Evolutionary conservation across 164 flowering plant species (phyloP), one percentile per base, ranked within the genome.

Genomic region (Sextonia rubra): DNA sequence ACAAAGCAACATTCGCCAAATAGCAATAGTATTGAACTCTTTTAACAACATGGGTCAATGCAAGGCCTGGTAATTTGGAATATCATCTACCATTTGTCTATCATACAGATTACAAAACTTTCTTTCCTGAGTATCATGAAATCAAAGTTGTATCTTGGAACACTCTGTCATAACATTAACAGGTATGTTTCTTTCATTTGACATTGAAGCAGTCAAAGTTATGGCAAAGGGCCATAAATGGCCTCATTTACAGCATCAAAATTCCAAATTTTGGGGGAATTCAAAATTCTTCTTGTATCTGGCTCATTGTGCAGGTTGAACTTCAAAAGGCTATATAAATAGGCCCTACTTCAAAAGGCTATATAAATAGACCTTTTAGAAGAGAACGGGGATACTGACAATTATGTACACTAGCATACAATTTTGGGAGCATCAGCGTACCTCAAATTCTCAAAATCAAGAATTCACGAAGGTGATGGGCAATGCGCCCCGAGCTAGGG

Each of bases 321-420:
- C 44, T 30, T 64, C 8, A 29, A 4, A 18, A 64, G 15, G 30
- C 26, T 12, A 26, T 64, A 64, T 24, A 18, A 25, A 15, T 20
- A 52, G 17, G n/a, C 67, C 37, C n/a, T n/a, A 37, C 44, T 30
- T 64, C 8, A 29, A 4, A 18, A 64, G 15, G 30, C 26, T 12
- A 26, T 64, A 64, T 24, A 18, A 25, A 15, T 20, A 52, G 17
- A 30, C 67, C 37, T 64, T 64, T 30, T 25, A 27, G 17, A 66
- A 9, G 44, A 37, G 11, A 73, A 64, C 60, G 73, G 49, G 64
- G 55, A 69, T 64, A 69, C 66, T 23, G n/a, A 23, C 37, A 71
- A 69, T 24, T 70, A 74, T 78, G 74, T 82, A 78, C 80, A 82
- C 76, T 71, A 70, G 76, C 71, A 62, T 72, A 79, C 66, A 69